Percentiles rank a stretch among this genome's conserved stretches.
phyloP scores from a whole-genome alignment of 495 filamentous ascomycete genomes.

The Hyaloscypha finlandica region DNA sequence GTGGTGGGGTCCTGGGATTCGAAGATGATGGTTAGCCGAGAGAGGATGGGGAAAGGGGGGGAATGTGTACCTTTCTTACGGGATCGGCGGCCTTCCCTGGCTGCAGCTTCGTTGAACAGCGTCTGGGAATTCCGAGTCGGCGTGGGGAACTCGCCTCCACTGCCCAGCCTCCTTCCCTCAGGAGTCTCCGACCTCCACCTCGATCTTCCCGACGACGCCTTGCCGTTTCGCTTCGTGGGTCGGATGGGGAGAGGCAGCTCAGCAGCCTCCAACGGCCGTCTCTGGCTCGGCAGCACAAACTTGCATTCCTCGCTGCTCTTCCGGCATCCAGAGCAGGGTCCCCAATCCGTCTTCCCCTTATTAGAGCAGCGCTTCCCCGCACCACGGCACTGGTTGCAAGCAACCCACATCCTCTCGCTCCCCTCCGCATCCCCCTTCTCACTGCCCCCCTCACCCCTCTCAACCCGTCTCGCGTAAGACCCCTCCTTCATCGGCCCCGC shows the following conservation, averaged over 20 bases:
- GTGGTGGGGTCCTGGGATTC: background rate
- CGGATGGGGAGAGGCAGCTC: background rate
- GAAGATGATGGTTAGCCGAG: too few species aligned
- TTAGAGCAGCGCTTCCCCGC: constrained; percentile 7
- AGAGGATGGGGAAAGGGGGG: too few species aligned
- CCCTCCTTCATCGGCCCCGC: background rate
- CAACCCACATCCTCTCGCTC: constrained; percentile 9
- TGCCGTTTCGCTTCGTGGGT: background rate
- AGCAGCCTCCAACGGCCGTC: background rate
- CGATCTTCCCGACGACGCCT: background rate
- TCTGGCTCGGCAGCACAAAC: constrained; percentile 8
- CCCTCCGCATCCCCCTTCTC: background rate
- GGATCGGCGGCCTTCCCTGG: background rate
- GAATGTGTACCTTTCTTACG: background rate
- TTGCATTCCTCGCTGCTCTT: constrained; percentile 14
- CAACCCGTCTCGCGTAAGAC: constrained; percentile 16
- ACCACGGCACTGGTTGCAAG: constrained; percentile 24
- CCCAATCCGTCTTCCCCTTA: constrained; percentile 9
- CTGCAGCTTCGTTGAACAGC: background rate
- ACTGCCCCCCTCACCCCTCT: background rate
- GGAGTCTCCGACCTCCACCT: background rate
- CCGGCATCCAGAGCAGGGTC: constrained; percentile 17
- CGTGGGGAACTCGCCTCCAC: too few species aligned
- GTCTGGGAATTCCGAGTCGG: too few species aligned
- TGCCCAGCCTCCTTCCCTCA: background rate